These are phyloP conservation scores for Pythium rhizo-oryzae DNA, from an alignment of 352 stramenopile species.

Conservation along the genomic window DNA sequence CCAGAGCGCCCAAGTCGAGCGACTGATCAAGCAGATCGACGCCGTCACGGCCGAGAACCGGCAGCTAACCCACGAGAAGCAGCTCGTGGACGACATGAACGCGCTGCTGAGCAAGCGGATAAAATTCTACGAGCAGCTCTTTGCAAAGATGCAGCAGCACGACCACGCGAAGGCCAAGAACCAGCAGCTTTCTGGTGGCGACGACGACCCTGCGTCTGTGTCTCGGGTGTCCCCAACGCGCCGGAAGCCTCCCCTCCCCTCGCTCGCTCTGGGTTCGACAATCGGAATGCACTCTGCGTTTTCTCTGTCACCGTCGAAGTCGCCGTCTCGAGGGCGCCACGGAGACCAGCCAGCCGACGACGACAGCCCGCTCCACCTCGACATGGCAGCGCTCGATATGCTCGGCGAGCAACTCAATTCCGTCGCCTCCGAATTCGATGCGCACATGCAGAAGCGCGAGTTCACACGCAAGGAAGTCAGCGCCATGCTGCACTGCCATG, in stretches of 20 bases:
- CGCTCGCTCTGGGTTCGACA: constrained; percentile 25
- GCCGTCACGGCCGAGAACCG: constrained; percentile 41
- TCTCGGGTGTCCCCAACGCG: constrained; percentile 22
- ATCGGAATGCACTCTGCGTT: constrained; percentile 24
- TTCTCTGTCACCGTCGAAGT: constrained; percentile 20
- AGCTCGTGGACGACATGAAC: constrained; percentile 72
- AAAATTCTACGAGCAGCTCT: constrained; percentile 71
- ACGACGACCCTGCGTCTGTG: constrained; percentile 2
- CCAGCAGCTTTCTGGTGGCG: background rate
- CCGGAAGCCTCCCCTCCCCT: constrained; percentile 44
- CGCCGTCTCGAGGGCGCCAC: constrained; percentile 8
- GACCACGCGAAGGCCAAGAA: constrained; percentile 34
- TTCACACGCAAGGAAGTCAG: constrained; percentile 54
- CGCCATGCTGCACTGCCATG: constrained; percentile 41
- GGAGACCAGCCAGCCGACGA: background rate
- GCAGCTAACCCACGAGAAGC: constrained; percentile 44
- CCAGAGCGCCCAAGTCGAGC: constrained; percentile 59
- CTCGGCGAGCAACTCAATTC: constrained; percentile 43
- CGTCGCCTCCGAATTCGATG: constrained; percentile 41
- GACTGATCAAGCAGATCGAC: constrained; percentile 55
- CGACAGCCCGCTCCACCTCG: background rate
- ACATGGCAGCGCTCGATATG: constrained; percentile 24
- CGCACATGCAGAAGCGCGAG: constrained; percentile 50
- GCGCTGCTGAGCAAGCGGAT: constrained; percentile 58
- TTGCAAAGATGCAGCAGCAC: constrained; percentile 62